Base-by-base conservation (phyloP, 2,329 filamentous ascomycete genomes). In the Kalmusia sp. region DNA sequence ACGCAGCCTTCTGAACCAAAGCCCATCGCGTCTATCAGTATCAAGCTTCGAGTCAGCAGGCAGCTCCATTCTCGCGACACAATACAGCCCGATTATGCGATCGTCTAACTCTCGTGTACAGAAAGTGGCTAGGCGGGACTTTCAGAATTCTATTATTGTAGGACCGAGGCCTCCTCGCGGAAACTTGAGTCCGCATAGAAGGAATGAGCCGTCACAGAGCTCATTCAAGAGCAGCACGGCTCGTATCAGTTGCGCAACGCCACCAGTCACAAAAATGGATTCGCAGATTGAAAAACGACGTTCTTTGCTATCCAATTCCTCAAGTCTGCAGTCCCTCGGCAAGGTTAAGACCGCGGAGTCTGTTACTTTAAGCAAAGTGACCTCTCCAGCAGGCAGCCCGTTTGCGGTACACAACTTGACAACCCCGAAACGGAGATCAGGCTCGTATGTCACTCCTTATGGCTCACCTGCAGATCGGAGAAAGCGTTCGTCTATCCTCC, bases 391-490 rank as follows among this genome's bases (percentile, higher is more conserved):
- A 62, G 47, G 52, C 4, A 68, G 61, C 24, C 63, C 61, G 9
- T 49, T 60, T 6, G 55, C 59, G 4, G 54, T 70, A 2, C 66
- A 68, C 31, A 70, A 64, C 35, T 56, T 69, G 21, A 67, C 51
- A 4, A 78, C 76, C 3, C 76, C 76, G 12, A 66, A 65, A 27
- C 68, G 70, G 2, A 66, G 60, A 33, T 69, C 67, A 1, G 65
- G 65, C 19, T 67, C 69, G 3, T 65, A 65, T 9, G 75, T 79
- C 0, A 75, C 72, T 17, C 65, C 68, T 1, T 69, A 64, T 28
- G 78, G 78, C 22, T 79, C 78, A 1, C 77, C 78, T 7, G 63
- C 72, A 39, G 66, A 75, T 49, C 65, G 69, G 24, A 56, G 58
- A 21, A 70, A 68, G 51, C 53, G 58, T 6, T 53, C 57, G 28